Evolutionary conservation across 768 basidiomycete genomes (phyloP).

Genomic region (Pleurotus ostreatus): DNA sequence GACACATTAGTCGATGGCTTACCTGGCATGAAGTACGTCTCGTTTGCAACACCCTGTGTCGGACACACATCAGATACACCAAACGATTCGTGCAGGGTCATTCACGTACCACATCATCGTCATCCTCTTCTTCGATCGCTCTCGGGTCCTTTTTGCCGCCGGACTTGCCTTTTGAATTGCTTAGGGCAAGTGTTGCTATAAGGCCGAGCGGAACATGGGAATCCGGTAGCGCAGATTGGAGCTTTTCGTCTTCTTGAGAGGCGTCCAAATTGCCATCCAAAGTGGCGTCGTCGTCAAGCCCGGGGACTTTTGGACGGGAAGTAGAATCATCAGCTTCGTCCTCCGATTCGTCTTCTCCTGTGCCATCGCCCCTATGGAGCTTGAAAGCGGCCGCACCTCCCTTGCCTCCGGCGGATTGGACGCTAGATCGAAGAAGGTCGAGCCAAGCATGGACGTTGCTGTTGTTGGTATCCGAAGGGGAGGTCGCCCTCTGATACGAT

Average conservation of each 20-base stretch:
- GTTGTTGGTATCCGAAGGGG: slow-evolving; percentile 69
- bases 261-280: slow-evolving; percentile 20
- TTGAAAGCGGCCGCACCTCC: slow-evolving; percentile 42
- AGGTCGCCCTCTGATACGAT: slow-evolving; percentile 74
- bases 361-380: slow-evolving; percentile 28
- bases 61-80: slow-evolving; percentile 9
- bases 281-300: slow-evolving; percentile 22
- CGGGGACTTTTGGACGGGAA: neutral
- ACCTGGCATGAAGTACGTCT: slow-evolving; percentile 79
- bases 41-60: slow-evolving; percentile 72
- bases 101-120: slow-evolving; percentile 56
- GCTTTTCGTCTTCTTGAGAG: slow-evolving; percentile 40
- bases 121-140: slow-evolving; percentile 40
- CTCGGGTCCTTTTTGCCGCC: slow-evolving; percentile 28
- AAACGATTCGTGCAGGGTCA: neutral
- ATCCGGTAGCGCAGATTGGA: slow-evolving; percentile 55
- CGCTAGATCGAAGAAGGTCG: slow-evolving; percentile 60
- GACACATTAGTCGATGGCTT: slow-evolving; percentile 11
- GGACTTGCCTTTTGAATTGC: slow-evolving; percentile 35
- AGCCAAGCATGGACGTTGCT: slow-evolving; percentile 71
- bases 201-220: slow-evolving; percentile 72
- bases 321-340: slow-evolving; percentile 27
- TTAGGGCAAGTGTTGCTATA: slow-evolving; percentile 68
- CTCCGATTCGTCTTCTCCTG: slow-evolving; percentile 40
- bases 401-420: slow-evolving; percentile 43